phyloP scores from a whole-genome alignment of 495 filamentous ascomycete species.

The Wilcoxina mikolae region DNA sequence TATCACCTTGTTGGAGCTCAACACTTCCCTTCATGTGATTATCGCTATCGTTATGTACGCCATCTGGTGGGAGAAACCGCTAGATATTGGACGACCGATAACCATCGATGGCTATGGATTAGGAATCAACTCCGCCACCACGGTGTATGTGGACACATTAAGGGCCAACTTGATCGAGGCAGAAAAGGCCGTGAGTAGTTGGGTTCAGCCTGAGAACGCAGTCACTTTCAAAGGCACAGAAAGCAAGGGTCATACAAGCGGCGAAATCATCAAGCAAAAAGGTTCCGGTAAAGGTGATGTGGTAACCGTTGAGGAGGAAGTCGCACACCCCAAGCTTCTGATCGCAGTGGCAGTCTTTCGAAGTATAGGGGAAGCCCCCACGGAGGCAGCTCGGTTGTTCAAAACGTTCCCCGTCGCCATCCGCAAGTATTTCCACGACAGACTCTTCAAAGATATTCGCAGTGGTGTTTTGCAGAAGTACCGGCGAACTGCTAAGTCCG shows the following conservation, averaged over 20 bases:
- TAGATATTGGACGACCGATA: slow-evolving; percentile 5
- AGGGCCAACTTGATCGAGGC: background rate
- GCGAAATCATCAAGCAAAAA: no score
- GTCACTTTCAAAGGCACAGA: no score
- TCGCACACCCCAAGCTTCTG: background rate
- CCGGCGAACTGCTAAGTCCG: background rate
- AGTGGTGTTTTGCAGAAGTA: background rate
- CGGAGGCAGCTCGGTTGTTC: background rate
- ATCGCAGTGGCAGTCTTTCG: background rate
- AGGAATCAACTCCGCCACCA: background rate
- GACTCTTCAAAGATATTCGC: background rate
- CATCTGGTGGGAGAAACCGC: slow-evolving; percentile 9
- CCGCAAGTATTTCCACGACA: background rate
- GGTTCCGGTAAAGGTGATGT: no score
- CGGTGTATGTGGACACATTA: background rate
- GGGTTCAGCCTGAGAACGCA: background rate
- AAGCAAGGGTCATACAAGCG: no score
- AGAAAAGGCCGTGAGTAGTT: background rate
- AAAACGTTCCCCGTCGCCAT: background rate
- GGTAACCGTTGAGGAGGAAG: no score
- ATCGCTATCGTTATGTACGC: slow-evolving; percentile 4
- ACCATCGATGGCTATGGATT: background rate
- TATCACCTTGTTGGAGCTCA: slow-evolving; percentile 6
- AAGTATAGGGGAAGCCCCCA: background rate
- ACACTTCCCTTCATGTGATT: slow-evolving; percentile 6